Conservation (phyloP, 2,329 filamentous ascomycete genomes). For the Colletotrichum sp. region DNA sequence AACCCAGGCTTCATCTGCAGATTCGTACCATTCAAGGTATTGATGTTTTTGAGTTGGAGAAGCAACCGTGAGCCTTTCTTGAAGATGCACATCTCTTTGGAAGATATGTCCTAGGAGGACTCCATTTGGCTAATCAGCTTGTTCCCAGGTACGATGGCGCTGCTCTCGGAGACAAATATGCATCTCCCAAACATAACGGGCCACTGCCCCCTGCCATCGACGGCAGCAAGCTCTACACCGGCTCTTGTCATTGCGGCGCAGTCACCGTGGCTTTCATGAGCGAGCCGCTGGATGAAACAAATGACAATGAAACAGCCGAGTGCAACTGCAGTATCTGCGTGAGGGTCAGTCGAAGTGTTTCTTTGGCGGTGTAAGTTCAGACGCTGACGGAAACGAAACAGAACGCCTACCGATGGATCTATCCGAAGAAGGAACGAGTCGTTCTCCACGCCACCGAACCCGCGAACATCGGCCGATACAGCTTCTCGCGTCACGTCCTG, state of each 20-base stretch:
- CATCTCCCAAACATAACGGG: constrained; percentile 41
- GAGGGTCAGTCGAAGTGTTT: constrained; percentile 29
- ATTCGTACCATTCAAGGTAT: constrained; percentile 47
- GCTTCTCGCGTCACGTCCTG: constrained; percentile 35
- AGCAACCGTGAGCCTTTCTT: constrained; percentile 33
- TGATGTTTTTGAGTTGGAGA: constrained; percentile 44
- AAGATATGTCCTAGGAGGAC: background rate
- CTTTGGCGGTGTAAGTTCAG: too few species aligned
- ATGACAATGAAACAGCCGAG: constrained; percentile 34
- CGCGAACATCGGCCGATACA: constrained; percentile 44
- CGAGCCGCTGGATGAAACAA: constrained; percentile 45
- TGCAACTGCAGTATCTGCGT: constrained; percentile 58
- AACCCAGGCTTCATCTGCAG: constrained; percentile 26
- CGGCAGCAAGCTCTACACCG: constrained; percentile 47
- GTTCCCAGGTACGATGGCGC: constrained; percentile 42
- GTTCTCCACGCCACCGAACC: constrained; percentile 37
- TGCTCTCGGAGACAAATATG: constrained; percentile 33
- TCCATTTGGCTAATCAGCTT: background rate
- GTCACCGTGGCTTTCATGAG: constrained; percentile 47
- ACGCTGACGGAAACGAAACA: constrained; percentile 22
- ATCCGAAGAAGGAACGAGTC: constrained; percentile 42
- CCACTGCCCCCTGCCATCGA: constrained; percentile 41
- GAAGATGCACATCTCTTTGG: rapidly evolving
- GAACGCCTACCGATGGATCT: constrained; percentile 50
- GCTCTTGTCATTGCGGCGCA: constrained; percentile 58